Base-by-base conservation (phyloP, 2,329 filamentous ascomycete species). In the Stagonosporopsis rhizophila region DNA sequence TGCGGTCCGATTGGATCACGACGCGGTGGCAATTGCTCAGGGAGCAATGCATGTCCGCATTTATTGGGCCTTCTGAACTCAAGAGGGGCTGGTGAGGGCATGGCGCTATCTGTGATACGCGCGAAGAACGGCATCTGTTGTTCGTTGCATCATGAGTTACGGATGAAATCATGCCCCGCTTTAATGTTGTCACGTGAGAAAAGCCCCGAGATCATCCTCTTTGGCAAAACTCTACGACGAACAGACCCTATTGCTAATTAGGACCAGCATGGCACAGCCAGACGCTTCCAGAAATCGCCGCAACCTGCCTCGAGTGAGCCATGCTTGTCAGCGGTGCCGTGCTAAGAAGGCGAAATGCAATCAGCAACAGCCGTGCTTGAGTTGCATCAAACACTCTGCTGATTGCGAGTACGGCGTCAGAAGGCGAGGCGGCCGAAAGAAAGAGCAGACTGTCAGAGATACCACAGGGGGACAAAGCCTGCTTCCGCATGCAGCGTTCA, bases 361-460 rank as follows among this genome's bases (percentile, higher is more conserved):
- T 20, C 40, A 44, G 40, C 25, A 44, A 44, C 40, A 44, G 40
- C 40, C 40, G 19, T 44, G 40, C 40, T 30, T 32, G 25, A 30
- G 19, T 28, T 44, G 40, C 40, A 11, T 32, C 25, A 44, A 44
- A 12, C 40, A 30, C n/a, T 27, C n/a, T 44, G 40, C 28, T 9
- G 25, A 17, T 8, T 44, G 40, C 17, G 40, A 44, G 11, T 44
- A 44, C 15, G 40, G 40, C 27, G 14, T 32, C 40, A 44, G 40
- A 20, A 44, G 25, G 7, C 25, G 27, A 7, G n/a, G 40, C 17
- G 40, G 40, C 40, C 25, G 40, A 3, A 44, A 15, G 12, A 44
- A 44, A 22, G 15, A 44, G 25, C 40, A 44, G 15, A n/a, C 25
- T 19, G 6, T 14, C 7, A 30, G 40, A 12, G 25, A 22, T 7